Evolutionary conservation across 768 basidiomycete genomes (phyloP), one percentile per base, ranked within the genome.

Genomic region (Exsudoporus frostii): DNA sequence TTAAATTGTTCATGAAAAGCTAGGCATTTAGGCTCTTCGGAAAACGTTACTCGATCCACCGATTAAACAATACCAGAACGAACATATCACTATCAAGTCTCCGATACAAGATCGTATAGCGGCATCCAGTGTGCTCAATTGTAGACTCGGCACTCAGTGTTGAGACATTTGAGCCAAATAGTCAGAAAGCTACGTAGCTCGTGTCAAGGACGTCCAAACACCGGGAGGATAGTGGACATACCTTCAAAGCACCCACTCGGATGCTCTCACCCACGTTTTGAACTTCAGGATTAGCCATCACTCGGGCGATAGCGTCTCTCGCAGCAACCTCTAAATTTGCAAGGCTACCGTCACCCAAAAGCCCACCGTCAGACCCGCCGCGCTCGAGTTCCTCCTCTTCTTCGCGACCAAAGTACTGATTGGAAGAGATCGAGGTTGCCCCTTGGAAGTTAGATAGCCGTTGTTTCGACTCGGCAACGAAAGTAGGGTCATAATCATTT

Each of bases 391-490:
- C 60, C 9, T 82, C 81, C n/a, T 88, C 86, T 51, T 90, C 86
- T 50, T 96, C 94, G 15, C 94, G 81, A 2, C 96, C 97, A 71
- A 97, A 98, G 81, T 98, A 99, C 61, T 93, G 90, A 66, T 83
- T 95, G 15, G 93, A 96, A 1, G 93, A 96, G 64, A 98, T 98
- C 30, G 92, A 84, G 0, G 88, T 90, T 14, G 95, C 92, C 11
- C 96, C 96, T 63, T 85, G 83, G 83, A 99, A 99, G 37, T 81
- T 75, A 61, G 86, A 82, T 38, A 98, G 75, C 3, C 96, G 85
- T 11, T 79, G 72, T 64, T 92, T 88, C 6, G 94, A 94, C 72
- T 98, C 93, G 42, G 76, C 72, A 38, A 80, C 63, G 4, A 83
- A 77, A 34, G 69, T 63, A 2, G 91, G 83, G 65, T 98, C 95